A percentile compares a stretch with the other conserved stretches of the same genome.
phyloP scores from a whole-genome alignment of 2,329 filamentous ascomycete species.

The Alternaria alternata region DNA sequence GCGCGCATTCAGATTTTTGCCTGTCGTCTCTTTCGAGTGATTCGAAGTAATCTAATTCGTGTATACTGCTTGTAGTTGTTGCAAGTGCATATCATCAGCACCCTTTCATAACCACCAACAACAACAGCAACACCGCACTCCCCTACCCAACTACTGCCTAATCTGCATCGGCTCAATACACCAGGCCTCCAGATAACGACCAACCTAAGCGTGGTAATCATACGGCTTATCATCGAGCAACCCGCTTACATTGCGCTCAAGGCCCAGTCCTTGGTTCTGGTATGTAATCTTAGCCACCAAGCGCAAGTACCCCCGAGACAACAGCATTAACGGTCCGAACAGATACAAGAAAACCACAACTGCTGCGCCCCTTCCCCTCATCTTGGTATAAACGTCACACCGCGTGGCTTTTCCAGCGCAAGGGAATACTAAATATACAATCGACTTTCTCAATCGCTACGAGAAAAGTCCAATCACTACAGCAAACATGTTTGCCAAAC shows the following conservation, averaged over 20 bases:
- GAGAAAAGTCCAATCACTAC: not conserved
- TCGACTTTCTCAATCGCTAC: not conserved
- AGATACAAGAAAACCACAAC: not conserved
- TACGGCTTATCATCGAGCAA: not conserved
- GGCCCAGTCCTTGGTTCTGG: not conserved
- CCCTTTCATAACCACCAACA: not conserved
- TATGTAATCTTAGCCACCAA: not conserved
- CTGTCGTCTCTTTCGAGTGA: not conserved
- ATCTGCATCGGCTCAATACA: not conserved
- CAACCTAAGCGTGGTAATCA: not conserved
- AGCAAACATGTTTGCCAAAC: conserved; percentile 23
- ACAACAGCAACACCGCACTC: conserved; percentile 1
- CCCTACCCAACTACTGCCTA: not conserved
- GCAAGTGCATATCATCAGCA: not conserved
- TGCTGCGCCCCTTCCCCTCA: conserved; percentile 2
- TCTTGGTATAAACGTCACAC: not conserved
- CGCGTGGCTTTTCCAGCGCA: not conserved
- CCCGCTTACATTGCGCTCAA: not conserved
- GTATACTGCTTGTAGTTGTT: not conserved
- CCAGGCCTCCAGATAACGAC: not conserved
- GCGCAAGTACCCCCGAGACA: conserved; percentile 1
- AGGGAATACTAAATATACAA: not conserved
- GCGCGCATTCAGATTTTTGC: not conserved
- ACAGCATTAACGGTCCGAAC: conserved; percentile 3
- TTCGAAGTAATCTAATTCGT: not conserved